Percentiles rank a stretch among this genome's conserved stretches.
Conservation (phyloP, 768 basidiomycete genomes). For the Saitozyma sp. region DNA sequence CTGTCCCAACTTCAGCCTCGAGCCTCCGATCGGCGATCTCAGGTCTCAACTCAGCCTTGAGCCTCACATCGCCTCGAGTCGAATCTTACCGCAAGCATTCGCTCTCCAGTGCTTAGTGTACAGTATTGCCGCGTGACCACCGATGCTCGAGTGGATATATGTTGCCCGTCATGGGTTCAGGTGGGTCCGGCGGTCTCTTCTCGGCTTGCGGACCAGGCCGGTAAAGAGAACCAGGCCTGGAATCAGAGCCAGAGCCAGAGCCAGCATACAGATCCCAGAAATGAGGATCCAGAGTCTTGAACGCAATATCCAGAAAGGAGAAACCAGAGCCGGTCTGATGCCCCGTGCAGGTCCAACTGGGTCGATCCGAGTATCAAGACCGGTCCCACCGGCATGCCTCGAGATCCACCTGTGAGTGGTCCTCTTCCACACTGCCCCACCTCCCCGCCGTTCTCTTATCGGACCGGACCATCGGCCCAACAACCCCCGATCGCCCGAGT, state of each 20-base stretch:
- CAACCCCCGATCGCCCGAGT: no score
- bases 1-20: neutral
- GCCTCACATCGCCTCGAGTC: neutral
- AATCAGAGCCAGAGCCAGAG: no score
- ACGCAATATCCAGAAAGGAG: no score
- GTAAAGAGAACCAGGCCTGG: neutral
- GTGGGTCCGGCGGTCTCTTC: conserved; percentile 10
- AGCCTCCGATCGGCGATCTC: neutral
- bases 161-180: conserved; percentile 50
- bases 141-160: conserved; percentile 51
- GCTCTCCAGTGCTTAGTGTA: no score
- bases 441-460: neutral
- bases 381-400: conserved; percentile 41
- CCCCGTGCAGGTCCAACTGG: conserved; percentile 46
- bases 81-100: no score
- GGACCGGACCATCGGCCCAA: neutral
- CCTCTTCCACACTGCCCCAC: neutral
- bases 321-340: neutral
- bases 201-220: neutral
- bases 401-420: conserved; percentile 51
- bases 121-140: neutral
- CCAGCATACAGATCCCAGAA: no score
- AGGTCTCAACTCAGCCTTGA: neutral
- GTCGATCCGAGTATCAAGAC: conserved; percentile 46
- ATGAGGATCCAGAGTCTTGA: no score